Base-by-base conservation (phyloP, 2,329 filamentous ascomycete genomes). In the Penicillium sp. region DNA sequence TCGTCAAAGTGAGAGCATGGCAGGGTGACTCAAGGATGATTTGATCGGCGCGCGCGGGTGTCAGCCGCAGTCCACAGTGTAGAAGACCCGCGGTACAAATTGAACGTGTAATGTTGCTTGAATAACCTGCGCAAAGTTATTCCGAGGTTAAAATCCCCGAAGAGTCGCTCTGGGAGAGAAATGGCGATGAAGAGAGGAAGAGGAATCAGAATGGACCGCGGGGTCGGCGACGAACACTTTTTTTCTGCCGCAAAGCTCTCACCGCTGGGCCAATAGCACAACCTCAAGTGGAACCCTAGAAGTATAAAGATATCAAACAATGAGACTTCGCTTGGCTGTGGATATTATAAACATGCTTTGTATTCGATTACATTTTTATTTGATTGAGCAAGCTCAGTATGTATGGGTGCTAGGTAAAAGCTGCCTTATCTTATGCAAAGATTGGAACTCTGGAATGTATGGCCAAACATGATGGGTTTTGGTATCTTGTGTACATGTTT, bases 1-100 rank as follows among this genome's bases (percentile, higher is more conserved):
- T 62, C 52, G 64, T 75, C 72, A 75, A 67, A 60, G 61, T 64
- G 63, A 64, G 65, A 65, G 64, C 74, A 76, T 76, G 70, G 68
- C 71, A 70, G 58, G 65, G 59, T 63, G 64, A 66, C 58, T 66
- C 63, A 66, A 59, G 44, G 45, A 57, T 66, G 59, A 67, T 55
- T 65, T 56, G 66, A 60, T 62, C 56, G 60, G 56, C 58, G 56
- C 56, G 57, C 48, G 57, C 63, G 59, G 59, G 47, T 55, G 37
- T 63, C 58, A 58, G 59, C 62, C 58, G 58, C 58, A 57, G 60
- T 44, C 39, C 24, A 58, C 47, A 29, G 19, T 29, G 39, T 37
- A 26, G 19, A 37, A 48, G 21, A 16, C 39, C n/a, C n/a, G 53
- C 2, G 26, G 57, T 14, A 39, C 24, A 35, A 19, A 21, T 29